Conservation (phyloP, 140 eudicot genomes). For the Senecio squalidus region DNA sequence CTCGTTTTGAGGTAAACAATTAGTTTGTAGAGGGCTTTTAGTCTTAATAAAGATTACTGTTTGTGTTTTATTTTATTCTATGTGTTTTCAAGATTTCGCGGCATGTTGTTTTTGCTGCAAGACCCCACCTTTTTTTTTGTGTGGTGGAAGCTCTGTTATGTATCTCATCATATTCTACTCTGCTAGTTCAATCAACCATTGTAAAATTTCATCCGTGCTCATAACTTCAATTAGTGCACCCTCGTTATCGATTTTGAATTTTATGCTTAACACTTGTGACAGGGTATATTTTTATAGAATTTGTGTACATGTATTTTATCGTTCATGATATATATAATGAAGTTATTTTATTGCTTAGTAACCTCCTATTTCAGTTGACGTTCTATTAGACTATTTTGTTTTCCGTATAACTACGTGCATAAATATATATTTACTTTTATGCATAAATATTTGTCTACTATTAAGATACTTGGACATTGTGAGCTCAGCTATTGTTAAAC, state of each 20-base stretch:
- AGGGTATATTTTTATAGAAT: no score
- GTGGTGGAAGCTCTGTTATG: slow-evolving; percentile 52
- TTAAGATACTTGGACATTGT: no score
- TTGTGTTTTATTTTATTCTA: slow-evolving; percentile 6
- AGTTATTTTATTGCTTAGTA: no score
- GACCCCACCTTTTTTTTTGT: slow-evolving; percentile 48
- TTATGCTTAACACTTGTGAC: not conserved
- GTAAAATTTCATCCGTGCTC: slow-evolving; percentile 33
- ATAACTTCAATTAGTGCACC: slow-evolving; percentile 5
- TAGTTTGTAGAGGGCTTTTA: slow-evolving; percentile 59
- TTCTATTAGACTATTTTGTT: no score
- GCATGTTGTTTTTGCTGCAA: slow-evolving; percentile 47
- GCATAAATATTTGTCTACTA: no score
- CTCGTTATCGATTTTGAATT: not conserved
- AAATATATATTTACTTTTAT: no score
- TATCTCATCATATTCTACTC: slow-evolving; percentile 28
- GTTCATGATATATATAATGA: no score
- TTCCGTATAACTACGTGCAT: no score
- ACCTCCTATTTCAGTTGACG: no score
- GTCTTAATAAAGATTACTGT: slow-evolving; percentile 47
- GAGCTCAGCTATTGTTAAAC: no score
- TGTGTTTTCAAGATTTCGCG: slow-evolving; percentile 25
- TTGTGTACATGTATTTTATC: no score
- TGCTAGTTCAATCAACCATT: slow-evolving; percentile 24
- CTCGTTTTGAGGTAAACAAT: slow-evolving; percentile 56